A percentile compares a stretch with the other conserved stretches of the same genome.
These are phyloP conservation scores for Cryptococcus jaspeensis DNA, from an alignment of 1,284 basidiomycete genomes.

Conservation along the genomic window DNA sequence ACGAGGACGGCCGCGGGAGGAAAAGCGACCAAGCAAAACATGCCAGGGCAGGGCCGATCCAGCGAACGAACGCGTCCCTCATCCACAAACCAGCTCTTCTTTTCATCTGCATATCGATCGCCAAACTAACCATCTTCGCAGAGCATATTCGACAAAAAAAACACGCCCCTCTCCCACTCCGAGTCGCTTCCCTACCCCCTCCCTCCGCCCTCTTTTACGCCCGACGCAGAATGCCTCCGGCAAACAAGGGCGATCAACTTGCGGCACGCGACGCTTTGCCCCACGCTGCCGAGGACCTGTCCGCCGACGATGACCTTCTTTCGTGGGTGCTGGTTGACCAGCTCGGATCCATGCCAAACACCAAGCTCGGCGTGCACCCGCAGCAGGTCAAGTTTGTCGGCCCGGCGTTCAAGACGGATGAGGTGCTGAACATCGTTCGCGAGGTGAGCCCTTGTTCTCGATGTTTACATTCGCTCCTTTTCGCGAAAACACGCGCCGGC, in stretches of 20 bases:
- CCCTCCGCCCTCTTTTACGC: neutral
- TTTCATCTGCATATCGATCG: neutral
- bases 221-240: slow-evolving; percentile 9
- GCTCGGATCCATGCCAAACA: slow-evolving; percentile 41
- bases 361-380: slow-evolving; percentile 47
- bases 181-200: neutral
- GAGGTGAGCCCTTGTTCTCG: slow-evolving; percentile 21
- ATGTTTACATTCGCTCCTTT: neutral
- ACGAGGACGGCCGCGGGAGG: no score
- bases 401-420: slow-evolving; percentile 35
- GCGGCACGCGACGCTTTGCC: slow-evolving; percentile 21
- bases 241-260: neutral
- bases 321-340: slow-evolving; percentile 50
- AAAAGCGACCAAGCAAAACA: no score
- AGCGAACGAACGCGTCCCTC: no score
- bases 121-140: neutral
- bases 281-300: slow-evolving; percentile 46
- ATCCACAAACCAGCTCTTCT: neutral
- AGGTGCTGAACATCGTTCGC: slow-evolving; percentile 36
- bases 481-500: no score
- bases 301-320: slow-evolving; percentile 49
- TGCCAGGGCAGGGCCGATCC: no score
- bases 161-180: neutral
- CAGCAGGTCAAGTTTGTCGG: slow-evolving; percentile 48
- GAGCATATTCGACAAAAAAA: neutral